A percentile compares a stretch with the other conserved stretches of the same genome.
phyloP scores from a whole-genome alignment of 352 stramenopile species.

The Pilasporangium apinafurcum region DNA sequence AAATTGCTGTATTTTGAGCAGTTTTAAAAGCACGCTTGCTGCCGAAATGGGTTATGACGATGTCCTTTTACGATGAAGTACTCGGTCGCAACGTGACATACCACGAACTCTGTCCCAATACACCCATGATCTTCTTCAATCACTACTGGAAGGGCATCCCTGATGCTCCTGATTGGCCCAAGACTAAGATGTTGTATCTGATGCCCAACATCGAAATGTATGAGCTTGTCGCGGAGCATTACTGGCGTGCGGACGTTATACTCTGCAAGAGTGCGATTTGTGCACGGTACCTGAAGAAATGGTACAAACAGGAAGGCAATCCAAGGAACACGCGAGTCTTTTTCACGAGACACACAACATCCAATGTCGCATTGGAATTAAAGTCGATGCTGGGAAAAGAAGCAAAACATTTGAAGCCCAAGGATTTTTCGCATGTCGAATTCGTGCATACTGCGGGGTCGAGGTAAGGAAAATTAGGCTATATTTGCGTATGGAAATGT shows the following conservation, averaged over 20 bases:
- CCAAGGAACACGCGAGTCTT: slow-evolving; percentile 35
- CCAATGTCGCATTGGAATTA: slow-evolving; percentile 29
- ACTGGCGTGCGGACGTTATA: slow-evolving; percentile 32
- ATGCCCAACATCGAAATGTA: slow-evolving; percentile 60
- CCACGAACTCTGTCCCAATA: slow-evolving; percentile 45
- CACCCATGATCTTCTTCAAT: slow-evolving; percentile 46
- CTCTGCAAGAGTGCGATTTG: slow-evolving; percentile 44
- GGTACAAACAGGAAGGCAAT: slow-evolving; percentile 56
- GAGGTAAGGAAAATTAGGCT: slow-evolving; percentile 5
- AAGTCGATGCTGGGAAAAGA: slow-evolving; percentile 12
- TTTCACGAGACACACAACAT: slow-evolving; percentile 55
- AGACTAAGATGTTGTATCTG: slow-evolving; percentile 32
- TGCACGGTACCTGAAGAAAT: slow-evolving; percentile 30
- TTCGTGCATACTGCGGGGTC: slow-evolving; percentile 27
- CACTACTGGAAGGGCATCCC: slow-evolving; percentile 42
- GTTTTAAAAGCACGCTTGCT: slow-evolving; percentile 34
- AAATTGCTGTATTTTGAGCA: slow-evolving; percentile 4
- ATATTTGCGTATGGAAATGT: neutral
- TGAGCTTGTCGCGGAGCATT: slow-evolving; percentile 26
- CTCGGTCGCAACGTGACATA: slow-evolving; percentile 24
- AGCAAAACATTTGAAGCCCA: slow-evolving; percentile 9
- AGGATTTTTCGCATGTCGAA: slow-evolving; percentile 24
- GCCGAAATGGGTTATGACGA: slow-evolving; percentile 33
- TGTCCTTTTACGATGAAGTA: slow-evolving; percentile 19
- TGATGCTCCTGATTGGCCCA: slow-evolving; percentile 15